Evolutionary conservation across 2,329 filamentous ascomycete species (phyloP).

Genomic region (Calonectria crousiana): DNA sequence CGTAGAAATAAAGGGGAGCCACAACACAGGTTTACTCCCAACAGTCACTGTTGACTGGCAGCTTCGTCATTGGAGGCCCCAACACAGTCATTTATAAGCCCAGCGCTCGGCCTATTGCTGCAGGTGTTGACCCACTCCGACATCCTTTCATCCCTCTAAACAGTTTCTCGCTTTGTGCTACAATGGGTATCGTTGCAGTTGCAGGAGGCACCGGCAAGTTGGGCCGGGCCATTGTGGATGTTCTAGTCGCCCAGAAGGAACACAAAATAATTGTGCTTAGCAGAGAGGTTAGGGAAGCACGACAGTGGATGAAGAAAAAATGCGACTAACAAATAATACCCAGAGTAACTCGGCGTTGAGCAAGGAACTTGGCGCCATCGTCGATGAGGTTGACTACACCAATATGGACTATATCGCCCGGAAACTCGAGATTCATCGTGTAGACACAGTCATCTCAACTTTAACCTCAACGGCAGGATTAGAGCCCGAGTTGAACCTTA

Average conservation of each 20-base stretch:
- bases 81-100: background rate
- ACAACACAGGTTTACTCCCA: background rate
- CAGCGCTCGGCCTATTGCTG: background rate
- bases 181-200: background rate
- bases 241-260: background rate
- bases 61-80: background rate
- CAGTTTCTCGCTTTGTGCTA: too few relatives aligned
- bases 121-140: background rate
- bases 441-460: background rate
- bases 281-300: background rate
- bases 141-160: background rate
- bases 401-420: background rate
- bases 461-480: background rate
- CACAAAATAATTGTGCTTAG: background rate
- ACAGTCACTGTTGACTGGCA: background rate
- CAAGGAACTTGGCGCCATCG: background rate
- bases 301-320: background rate
- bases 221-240: background rate
- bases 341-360: background rate
- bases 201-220: background rate
- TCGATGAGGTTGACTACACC: background rate
- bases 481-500: background rate
- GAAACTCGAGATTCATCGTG: background rate
- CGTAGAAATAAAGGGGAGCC: background rate
- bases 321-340: background rate